phyloP scores from a whole-genome alignment of 768 basidiomycete genomes.

The Tricholoma terreum region DNA sequence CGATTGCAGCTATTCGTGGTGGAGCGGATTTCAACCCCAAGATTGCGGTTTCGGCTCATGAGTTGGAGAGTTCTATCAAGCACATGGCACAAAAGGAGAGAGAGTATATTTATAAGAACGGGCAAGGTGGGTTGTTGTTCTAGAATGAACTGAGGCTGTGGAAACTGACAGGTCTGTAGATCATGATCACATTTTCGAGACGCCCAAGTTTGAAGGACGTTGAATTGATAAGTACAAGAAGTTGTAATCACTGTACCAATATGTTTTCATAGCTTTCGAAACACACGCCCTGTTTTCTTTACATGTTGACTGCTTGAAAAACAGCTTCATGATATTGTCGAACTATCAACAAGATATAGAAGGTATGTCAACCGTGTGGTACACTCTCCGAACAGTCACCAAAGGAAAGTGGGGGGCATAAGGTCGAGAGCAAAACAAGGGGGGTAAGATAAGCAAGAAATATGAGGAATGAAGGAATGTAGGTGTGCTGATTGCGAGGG shows the following conservation, averaged over 20 bases:
- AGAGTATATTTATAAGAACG: constrained; percentile 57
- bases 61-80: constrained; percentile 51
- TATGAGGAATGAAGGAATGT: not conserved
- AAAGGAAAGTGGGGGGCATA: no score
- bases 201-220: constrained; percentile 39
- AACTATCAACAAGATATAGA: no score
- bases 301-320: no score
- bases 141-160: not conserved
- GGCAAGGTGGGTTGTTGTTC: constrained; percentile 42
- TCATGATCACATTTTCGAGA: constrained; percentile 43
- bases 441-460: not conserved
- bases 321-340: no score
- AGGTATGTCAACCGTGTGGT: no score
- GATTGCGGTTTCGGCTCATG: constrained; percentile 58
- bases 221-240: not conserved
- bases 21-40: constrained; percentile 49
- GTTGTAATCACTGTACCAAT: no score
- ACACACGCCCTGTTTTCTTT: no score
- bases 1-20: constrained; percentile 55
- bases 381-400: no score
- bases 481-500: not conserved
- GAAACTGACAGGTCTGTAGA: constrained; percentile 25
- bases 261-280: no score
- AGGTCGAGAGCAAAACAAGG: no score
- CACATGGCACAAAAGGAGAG: constrained; percentile 61